phyloP scores from a whole-genome alignment of 2,329 filamentous ascomycete species.

The Colletotrichum lupini region DNA sequence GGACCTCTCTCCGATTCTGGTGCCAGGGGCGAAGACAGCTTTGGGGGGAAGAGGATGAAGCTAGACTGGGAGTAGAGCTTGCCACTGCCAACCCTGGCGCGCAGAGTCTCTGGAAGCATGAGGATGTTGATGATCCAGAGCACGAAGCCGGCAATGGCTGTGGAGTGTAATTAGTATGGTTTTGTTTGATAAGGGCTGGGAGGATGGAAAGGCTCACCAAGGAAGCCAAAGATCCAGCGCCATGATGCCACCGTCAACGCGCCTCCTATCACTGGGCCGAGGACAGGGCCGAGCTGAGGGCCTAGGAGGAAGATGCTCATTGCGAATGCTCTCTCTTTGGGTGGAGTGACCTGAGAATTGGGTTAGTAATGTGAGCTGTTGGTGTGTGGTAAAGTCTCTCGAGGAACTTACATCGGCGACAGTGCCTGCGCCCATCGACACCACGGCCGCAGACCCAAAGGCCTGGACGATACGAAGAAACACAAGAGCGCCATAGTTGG shows the following conservation, averaged over 20 bases:
- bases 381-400: background rate
- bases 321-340: constrained; percentile 48
- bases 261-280: constrained; percentile 56
- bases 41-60: constrained; percentile 39
- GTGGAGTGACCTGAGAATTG: constrained; percentile 45
- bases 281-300: constrained; percentile 54
- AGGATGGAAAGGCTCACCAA: constrained; percentile 35
- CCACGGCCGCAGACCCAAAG: constrained; percentile 54
- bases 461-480: constrained; percentile 54
- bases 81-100: constrained; percentile 56
- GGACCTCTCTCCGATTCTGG: constrained; percentile 41
- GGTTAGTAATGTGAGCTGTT: background rate
- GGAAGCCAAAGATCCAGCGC: constrained; percentile 57
- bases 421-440: constrained; percentile 55
- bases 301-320: constrained; percentile 56
- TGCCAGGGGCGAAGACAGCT: constrained; percentile 39
- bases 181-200: background rate
- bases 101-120: constrained; percentile 57
- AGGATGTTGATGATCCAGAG: constrained; percentile 45
- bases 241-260: constrained; percentile 49
- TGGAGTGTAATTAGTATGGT: constrained; percentile 15
- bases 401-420: constrained; percentile 48
- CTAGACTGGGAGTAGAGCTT: constrained; percentile 37
- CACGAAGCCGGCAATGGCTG: constrained; percentile 44
- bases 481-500: constrained; percentile 50